phyloP scores from a whole-genome alignment of 2,329 filamentous ascomycete genomes.

The Ophiostoma ips region DNA sequence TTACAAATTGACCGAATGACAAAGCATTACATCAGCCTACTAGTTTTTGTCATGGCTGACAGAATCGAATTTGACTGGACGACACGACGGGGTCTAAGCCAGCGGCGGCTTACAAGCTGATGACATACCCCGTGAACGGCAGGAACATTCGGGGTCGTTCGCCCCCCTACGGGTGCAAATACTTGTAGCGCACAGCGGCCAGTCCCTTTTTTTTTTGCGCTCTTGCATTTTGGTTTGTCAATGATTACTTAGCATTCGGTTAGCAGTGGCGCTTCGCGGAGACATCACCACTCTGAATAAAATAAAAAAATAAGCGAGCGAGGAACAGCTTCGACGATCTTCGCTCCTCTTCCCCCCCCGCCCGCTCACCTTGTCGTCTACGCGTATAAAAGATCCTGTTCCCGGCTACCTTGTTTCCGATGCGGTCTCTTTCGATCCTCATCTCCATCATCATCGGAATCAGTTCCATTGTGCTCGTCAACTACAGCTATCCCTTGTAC shows the following conservation, averaged over 20 bases:
- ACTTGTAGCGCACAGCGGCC: too few relatives aligned
- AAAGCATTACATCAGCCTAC: conserved; percentile 11
- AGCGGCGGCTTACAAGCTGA: too few relatives aligned
- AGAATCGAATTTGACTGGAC: background rate
- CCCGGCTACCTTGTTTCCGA: conserved; percentile 12
- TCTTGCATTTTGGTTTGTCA: background rate
- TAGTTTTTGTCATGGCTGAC: conserved; percentile 13
- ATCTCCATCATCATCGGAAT: conserved; percentile 26
- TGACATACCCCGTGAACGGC: too few relatives aligned
- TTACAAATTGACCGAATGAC: background rate
- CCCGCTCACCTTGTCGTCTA: conserved; percentile 1
- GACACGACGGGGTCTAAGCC: too few relatives aligned
- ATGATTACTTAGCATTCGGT: background rate
- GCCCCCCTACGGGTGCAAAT: too few relatives aligned
- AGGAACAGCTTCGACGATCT: background rate
- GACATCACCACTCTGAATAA: too few relatives aligned
- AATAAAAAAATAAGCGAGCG: too few relatives aligned
- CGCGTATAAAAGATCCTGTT: conserved; percentile 9
- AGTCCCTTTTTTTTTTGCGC: too few relatives aligned
- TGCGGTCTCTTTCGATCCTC: conserved; percentile 25
- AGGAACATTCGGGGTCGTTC: too few relatives aligned
- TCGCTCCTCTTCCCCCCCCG: background rate
- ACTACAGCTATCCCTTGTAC: conserved; percentile 12
- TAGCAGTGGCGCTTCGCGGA: too few relatives aligned
- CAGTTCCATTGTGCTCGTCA: conserved; percentile 18